phyloP scores from a whole-genome alignment of 2,329 filamentous ascomycete genomes.

The Curvularia hawaiiensis region DNA sequence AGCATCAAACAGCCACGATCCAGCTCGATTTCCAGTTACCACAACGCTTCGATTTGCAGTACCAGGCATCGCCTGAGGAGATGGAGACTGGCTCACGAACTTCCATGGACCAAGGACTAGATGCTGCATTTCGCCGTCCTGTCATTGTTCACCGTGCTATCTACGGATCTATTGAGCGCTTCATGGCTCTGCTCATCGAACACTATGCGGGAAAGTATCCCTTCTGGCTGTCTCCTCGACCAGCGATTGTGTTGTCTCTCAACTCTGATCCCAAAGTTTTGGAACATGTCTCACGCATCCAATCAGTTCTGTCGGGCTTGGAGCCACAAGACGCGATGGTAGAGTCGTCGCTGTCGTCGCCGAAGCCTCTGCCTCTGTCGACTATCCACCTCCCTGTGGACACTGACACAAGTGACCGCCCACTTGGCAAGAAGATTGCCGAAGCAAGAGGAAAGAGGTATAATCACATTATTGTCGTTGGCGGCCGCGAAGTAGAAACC shows the following conservation, averaged over 20 bases:
- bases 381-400: conserved; percentile 72
- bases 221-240: conserved; percentile 85
- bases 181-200: conserved; percentile 85
- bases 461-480: conserved; percentile 74
- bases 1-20: conserved; percentile 87
- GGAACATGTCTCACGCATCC: conserved; percentile 52
- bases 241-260: conserved; percentile 75
- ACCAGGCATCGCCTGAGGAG: conserved; percentile 71
- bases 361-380: conserved; percentile 52
- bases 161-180: conserved; percentile 80
- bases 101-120: conserved; percentile 44
- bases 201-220: conserved; percentile 79
- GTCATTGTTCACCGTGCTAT: conserved; percentile 87
- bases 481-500: conserved; percentile 48
- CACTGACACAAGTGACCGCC: conserved; percentile 67
- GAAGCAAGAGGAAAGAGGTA: conserved; percentile 76
- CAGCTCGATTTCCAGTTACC: conserved; percentile 91
- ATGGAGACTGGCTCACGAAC: conserved; percentile 60
- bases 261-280: conserved; percentile 65
- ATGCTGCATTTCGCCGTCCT: conserved; percentile 53
- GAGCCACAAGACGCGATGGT: conserved; percentile 19
- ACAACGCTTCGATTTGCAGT: conserved; percentile 78
- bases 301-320: conserved; percentile 39
- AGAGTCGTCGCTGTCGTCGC: conserved; percentile 20
- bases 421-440: conserved; percentile 70